These are phyloP conservation scores for Carallia brachiata DNA, from an alignment of 345 rosid species.

Conservation along the genomic window DNA sequence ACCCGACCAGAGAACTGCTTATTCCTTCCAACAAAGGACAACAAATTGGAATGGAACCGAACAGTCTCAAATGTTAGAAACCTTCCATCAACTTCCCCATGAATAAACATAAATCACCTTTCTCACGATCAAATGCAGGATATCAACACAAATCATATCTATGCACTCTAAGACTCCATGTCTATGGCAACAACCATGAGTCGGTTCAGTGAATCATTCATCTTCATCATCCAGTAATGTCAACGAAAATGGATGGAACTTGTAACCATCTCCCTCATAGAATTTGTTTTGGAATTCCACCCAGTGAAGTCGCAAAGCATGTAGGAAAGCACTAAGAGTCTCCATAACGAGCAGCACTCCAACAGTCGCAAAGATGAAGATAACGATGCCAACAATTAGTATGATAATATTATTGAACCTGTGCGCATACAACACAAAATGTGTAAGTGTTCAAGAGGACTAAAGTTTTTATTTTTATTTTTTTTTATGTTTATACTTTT, in stretches of 20 bases:
- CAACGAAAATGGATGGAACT: conserved; percentile 79
- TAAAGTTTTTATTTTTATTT: too few species aligned
- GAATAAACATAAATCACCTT: conserved; percentile 1
- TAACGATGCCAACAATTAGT: conserved; percentile 57
- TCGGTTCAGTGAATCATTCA: conserved; percentile 37
- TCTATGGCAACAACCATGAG: neutral
- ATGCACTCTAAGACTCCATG: conserved; percentile 13
- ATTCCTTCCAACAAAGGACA: conserved; percentile 29
- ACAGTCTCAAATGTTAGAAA: conserved; percentile 9
- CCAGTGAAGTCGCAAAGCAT: conserved; percentile 97
- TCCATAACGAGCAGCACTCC: conserved; percentile 97
- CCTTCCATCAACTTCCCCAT: conserved; percentile 13
- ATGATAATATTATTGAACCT: conserved; percentile 80
- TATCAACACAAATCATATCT: conserved; percentile 30
- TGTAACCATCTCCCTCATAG: conserved; percentile 96
- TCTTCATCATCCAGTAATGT: conserved; percentile 47
- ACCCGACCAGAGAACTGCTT: conserved; percentile 20
- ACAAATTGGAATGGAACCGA: conserved; percentile 29
- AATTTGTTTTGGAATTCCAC: conserved; percentile 96
- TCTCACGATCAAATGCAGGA: conserved; percentile 30
- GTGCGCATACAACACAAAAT: conserved; percentile 7
- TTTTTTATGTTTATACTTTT: too few species aligned
- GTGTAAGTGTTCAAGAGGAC: neutral
- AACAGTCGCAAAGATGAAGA: conserved; percentile 79
- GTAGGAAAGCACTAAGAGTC: conserved; percentile 93